phyloP scores from a whole-genome alignment of 352 stramenopile species.

The Phytophthora megakarya region DNA sequence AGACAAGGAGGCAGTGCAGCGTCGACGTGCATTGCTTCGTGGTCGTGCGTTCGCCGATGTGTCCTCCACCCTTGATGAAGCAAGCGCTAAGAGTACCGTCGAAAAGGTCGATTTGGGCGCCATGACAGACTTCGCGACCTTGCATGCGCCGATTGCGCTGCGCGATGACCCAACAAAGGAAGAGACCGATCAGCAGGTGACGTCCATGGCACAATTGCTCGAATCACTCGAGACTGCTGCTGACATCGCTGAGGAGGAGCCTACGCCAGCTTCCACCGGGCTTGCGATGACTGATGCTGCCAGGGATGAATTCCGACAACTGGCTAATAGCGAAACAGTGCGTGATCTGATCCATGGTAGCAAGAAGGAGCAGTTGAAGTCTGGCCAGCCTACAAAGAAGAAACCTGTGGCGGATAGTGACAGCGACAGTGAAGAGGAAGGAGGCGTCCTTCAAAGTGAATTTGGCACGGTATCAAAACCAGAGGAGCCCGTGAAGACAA shows the following conservation, averaged over 20 bases:
- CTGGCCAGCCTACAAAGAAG: constrained; percentile 17
- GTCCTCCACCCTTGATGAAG: constrained; percentile 44
- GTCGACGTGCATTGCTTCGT: constrained; percentile 69
- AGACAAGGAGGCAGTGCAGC: constrained; percentile 67
- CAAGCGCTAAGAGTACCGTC: constrained; percentile 36
- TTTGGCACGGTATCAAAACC: constrained; percentile 38
- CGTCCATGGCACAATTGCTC: constrained; percentile 76
- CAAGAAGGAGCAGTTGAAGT: constrained; percentile 26
- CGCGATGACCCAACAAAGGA: constrained; percentile 63
- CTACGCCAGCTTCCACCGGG: constrained; percentile 8
- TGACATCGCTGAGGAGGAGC: constrained; percentile 30
- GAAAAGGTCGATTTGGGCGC: constrained; percentile 73
- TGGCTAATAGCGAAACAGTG: constrained; percentile 56
- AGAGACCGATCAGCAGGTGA: constrained; percentile 56
- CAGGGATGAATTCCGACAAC: constrained; percentile 63
- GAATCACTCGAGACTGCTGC: constrained; percentile 73
- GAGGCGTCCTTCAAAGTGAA: constrained; percentile 76
- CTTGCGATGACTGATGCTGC: constrained; percentile 38
- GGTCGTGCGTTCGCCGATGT: constrained; percentile 73
- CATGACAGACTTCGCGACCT: constrained; percentile 80
- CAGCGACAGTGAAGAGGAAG: constrained; percentile 78
- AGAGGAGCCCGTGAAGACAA: constrained; percentile 19
- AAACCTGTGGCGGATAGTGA: constrained; percentile 41
- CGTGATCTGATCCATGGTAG: constrained; percentile 48
- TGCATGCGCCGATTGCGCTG: constrained; percentile 79